Evolutionary conservation across 1,284 basidiomycete species (phyloP).

Genomic region (Ganoderma leucocontextum): DNA sequence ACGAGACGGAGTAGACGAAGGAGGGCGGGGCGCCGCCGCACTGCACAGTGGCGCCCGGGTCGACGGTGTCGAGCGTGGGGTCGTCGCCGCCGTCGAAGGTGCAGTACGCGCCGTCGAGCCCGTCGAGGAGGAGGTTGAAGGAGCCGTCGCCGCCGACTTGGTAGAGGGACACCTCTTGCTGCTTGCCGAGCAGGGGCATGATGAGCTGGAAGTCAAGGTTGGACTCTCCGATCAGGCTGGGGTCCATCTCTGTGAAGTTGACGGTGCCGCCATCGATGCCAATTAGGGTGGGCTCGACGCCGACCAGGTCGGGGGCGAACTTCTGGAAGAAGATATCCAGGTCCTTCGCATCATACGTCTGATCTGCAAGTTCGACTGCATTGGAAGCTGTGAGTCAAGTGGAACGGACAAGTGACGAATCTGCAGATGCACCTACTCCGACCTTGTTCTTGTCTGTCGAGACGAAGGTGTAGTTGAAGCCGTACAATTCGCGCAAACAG

Average conservation of each 20-base stretch:
- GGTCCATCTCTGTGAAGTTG: slow-evolving; percentile 32
- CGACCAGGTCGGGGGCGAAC: slow-evolving; percentile 44
- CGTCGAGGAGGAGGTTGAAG: slow-evolving; percentile 56
- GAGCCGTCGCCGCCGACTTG: slow-evolving; percentile 42
- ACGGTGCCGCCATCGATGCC: slow-evolving; percentile 58
- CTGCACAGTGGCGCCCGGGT: slow-evolving; percentile 45
- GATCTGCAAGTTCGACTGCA: slow-evolving; percentile 58
- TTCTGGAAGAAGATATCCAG: slow-evolving; percentile 51
- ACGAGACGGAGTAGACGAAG: slow-evolving; percentile 48
- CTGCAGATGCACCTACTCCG: slow-evolving; percentile 24
- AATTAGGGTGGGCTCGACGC: slow-evolving; percentile 33
- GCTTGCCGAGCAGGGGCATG: slow-evolving; percentile 52
- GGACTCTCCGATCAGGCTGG: slow-evolving; percentile 55
- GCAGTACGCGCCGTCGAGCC: slow-evolving; percentile 61
- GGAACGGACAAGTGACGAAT: slow-evolving; percentile 34
- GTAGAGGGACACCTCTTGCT: slow-evolving; percentile 48
- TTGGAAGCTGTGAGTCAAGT: slow-evolving; percentile 38
- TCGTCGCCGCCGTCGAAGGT: slow-evolving; percentile 70
- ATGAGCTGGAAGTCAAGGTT: slow-evolving; percentile 60
- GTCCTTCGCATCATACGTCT: slow-evolving; percentile 52
- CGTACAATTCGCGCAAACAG: slow-evolving; percentile 32
- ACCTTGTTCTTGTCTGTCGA: slow-evolving; percentile 25
- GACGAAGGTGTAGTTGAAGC: slow-evolving; percentile 25
- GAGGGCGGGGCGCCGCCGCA: slow-evolving; percentile 47
- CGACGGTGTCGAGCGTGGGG: slow-evolving; percentile 41